These are phyloP conservation scores for Fusarium sp. DNA, from an alignment of 2,329 filamentous ascomycete genomes.

Conservation along the genomic window DNA sequence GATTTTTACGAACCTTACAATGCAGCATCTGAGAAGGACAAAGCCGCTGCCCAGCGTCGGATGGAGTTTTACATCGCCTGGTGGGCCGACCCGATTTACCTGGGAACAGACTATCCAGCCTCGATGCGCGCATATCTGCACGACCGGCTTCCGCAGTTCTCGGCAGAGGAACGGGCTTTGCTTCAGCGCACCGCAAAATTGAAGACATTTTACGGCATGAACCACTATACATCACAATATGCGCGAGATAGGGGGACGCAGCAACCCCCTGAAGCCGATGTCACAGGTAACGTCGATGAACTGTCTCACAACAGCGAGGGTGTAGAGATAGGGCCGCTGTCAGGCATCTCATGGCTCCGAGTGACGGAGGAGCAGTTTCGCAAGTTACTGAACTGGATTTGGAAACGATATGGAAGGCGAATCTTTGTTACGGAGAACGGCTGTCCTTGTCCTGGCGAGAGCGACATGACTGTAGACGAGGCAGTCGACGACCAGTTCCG, in stretches of 20 bases:
- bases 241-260: not conserved
- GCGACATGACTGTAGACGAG: not conserved
- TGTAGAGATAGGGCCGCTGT: not conserved
- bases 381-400: not conserved
- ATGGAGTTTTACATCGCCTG: not conserved
- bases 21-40: not conserved
- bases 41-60: not conserved
- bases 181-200: not conserved
- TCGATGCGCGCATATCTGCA: not conserved
- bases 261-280: not conserved
- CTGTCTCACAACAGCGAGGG: not conserved
- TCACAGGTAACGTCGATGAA: not conserved
- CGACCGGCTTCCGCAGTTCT: not conserved
- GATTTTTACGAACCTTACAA: not conserved
- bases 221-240: not conserved
- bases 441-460: not conserved
- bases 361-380: not conserved
- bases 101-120: not conserved
- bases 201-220: not conserved
- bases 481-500: not conserved
- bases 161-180: not conserved
- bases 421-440: conserved; percentile 5
- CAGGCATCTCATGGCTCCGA: not conserved
- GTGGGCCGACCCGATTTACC: not conserved
- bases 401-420: not conserved